Percentiles rank a stretch among this genome's conserved stretches.
phyloP scores from a whole-genome alignment of 1,139 yeast genomes.

The Geotrichum restrictum region DNA sequence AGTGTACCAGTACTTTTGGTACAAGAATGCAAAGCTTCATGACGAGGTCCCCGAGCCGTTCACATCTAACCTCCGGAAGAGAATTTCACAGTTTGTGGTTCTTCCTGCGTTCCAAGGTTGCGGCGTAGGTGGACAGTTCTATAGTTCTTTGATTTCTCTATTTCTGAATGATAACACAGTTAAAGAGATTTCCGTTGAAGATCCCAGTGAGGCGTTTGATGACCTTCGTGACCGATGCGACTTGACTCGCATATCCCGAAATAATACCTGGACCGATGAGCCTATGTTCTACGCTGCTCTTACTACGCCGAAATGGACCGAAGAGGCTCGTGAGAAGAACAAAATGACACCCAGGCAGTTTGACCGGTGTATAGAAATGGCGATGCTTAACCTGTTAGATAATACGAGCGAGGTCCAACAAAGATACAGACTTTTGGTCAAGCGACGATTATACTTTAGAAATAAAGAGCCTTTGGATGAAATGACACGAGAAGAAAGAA shows the following conservation, averaged over 20 bases:
- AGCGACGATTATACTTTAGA: slow-evolving; percentile 66
- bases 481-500: slow-evolving; percentile 57
- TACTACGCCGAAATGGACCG: slow-evolving; percentile 44
- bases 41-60: slow-evolving; percentile 42
- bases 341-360: slow-evolving; percentile 81
- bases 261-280: slow-evolving; percentile 34
- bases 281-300: slow-evolving; percentile 5
- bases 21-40: slow-evolving; percentile 54
- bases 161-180: slow-evolving; percentile 57
- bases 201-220: slow-evolving; percentile 91
- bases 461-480: slow-evolving; percentile 73
- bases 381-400: slow-evolving; percentile 44
- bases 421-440: slow-evolving; percentile 58
- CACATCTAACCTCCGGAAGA: slow-evolving; percentile 50
- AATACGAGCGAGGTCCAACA: slow-evolving; percentile 32
- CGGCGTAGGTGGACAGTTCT: slow-evolving; percentile 67
- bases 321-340: slow-evolving; percentile 37
- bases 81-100: slow-evolving; percentile 82
- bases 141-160: slow-evolving; percentile 49
- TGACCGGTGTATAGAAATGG: slow-evolving; percentile 72
- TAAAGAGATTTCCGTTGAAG: slow-evolving; percentile 85
- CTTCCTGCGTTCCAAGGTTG: slow-evolving; percentile 72
- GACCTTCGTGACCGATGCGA: slow-evolving; percentile 85
- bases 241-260: slow-evolving; percentile 48
- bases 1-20: slow-evolving; percentile 79